Base-by-base conservation (phyloP, 352 stramenopile genomes). In the Phytophthora megakarya region DNA sequence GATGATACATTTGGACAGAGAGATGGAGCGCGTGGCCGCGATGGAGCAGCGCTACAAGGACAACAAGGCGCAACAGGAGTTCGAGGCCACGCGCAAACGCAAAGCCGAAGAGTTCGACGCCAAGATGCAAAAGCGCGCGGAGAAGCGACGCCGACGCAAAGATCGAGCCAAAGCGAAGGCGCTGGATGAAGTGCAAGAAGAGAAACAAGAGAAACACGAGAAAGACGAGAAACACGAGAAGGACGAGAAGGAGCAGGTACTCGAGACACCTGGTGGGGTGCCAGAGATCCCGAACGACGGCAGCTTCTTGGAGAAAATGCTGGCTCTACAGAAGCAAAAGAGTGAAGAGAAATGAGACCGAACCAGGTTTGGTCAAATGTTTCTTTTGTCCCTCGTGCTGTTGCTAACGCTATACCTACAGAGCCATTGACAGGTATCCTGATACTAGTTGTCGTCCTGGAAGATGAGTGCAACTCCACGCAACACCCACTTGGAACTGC, bases 361-460 rank as follows among this genome's bases (percentile, higher is more conserved):
- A 7, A 11, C 26, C 19, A 50, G 28, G 46, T 54, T 48, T 56
- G 42, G 12, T 58, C 16, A n/a, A 54, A 61, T 28, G 32, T 53
- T 47, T 61, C 30, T 56, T 54, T 52, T 19, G 35, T 28, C 35
- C 48, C 22, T 54, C 0, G 19, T 35, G 38, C 28, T 16, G 33
- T 33, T 57, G 55, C 33, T 50, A 52, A 58, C 38, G 18, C 13
- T 25, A 13, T 33, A 67, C 35, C 37, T 67, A 59, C 63, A 67
- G 38, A 67, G 44, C 33, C 12, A 18, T 62, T 15, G 43, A 37
- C 25, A 38, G 43, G n/a, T 44, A n/a, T n/a, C n/a, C n/a, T n/a
- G n/a, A n/a, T n/a, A 37, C 39, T 96, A 98, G 71, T 97, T 95
- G 79, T 99, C 95, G 56, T 95, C 96, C 75, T 99, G 95, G 75